Percentiles rank a stretch among this genome's conserved stretches.
These are phyloP conservation scores for Penicillium canescens DNA, from an alignment of 495 filamentous ascomycete genomes.

Conservation along the genomic window DNA sequence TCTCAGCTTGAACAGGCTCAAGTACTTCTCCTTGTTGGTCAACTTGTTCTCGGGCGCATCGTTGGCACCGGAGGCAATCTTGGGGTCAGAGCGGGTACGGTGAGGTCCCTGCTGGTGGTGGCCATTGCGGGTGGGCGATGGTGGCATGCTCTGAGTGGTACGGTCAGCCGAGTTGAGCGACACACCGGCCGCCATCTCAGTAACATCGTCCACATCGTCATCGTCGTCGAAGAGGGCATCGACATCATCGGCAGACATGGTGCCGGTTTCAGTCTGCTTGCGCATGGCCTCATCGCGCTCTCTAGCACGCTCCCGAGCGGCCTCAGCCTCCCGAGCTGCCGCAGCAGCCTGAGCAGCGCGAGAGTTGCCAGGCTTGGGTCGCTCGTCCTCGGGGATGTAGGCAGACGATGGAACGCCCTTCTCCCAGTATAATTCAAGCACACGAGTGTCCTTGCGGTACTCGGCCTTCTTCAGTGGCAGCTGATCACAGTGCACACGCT, in stretches of 20 bases:
- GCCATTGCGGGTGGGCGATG: slow-evolving; percentile 81
- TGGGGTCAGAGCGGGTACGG: slow-evolving; percentile 88
- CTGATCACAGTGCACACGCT: slow-evolving; percentile 98
- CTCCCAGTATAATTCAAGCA: slow-evolving; percentile 98
- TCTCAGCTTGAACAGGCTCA: slow-evolving; percentile 83
- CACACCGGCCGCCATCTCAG: slow-evolving; percentile 81
- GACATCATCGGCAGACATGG: slow-evolving; percentile 84
- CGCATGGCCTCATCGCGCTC: slow-evolving; percentile 85
- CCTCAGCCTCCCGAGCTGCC: slow-evolving; percentile 76
- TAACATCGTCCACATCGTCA: slow-evolving; percentile 84
- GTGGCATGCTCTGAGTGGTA: slow-evolving; percentile 93
- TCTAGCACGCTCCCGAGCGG: slow-evolving; percentile 72
- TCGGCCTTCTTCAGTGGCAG: slow-evolving; percentile 97
- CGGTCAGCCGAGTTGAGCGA: slow-evolving; percentile 75
- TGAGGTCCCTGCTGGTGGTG: slow-evolving; percentile 72
- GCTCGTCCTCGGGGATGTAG: slow-evolving; percentile 95
- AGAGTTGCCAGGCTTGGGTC: slow-evolving; percentile 68
- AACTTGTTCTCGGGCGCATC: slow-evolving; percentile 73
- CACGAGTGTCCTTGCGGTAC: slow-evolving; percentile 89
- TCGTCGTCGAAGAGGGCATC: slow-evolving; percentile 92
- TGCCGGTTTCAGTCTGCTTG: slow-evolving; percentile 89
- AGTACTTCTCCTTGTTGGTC: slow-evolving; percentile 94
- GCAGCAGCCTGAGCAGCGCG: slow-evolving; percentile 70
- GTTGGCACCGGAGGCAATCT: slow-evolving; percentile 72
- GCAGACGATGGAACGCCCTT: slow-evolving; percentile 96